phyloP scores from a whole-genome alignment of 1,284 basidiomycete species.

The Ceratobasidium theobromae region DNA sequence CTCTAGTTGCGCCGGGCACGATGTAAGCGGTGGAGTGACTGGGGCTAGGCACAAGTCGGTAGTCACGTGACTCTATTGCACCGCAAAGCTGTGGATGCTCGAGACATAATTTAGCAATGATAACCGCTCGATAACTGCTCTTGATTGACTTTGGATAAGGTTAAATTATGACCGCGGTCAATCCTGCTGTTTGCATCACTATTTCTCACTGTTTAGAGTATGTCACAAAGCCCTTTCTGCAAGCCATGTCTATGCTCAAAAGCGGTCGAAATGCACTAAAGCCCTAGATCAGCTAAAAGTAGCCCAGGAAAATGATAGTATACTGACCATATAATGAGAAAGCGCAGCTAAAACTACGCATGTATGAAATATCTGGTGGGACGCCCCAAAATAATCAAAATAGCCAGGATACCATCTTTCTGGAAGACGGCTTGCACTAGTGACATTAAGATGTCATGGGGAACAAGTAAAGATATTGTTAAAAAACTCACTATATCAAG shows the following conservation, averaged over 20 bases:
- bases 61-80: too few relatives aligned
- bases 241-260: constrained; percentile 58
- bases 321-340: constrained; percentile 59
- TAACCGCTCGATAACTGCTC: too few relatives aligned
- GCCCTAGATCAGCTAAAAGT: background rate
- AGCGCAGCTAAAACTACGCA: constrained; percentile 78
- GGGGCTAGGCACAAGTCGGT: too few relatives aligned
- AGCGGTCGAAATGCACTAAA: constrained; percentile 52
- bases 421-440: constrained; percentile 78
- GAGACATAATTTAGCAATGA: too few relatives aligned
- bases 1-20: background rate
- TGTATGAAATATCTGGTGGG: constrained; percentile 86
- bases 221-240: constrained; percentile 37
- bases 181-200: too few relatives aligned
- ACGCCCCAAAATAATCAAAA: constrained; percentile 79
- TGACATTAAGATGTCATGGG: constrained; percentile 32
- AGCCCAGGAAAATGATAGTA: background rate
- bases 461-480: constrained; percentile 38
- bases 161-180: too few relatives aligned
- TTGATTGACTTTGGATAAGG: too few relatives aligned
- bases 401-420: constrained; percentile 75
- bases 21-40: background rate
- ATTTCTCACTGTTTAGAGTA: background rate
- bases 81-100: too few relatives aligned
- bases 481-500: constrained; percentile 70